Evolutionary conservation across 2,329 filamentous ascomycete species (phyloP).

Genomic region (Ceratocystis diversiconidia): DNA sequence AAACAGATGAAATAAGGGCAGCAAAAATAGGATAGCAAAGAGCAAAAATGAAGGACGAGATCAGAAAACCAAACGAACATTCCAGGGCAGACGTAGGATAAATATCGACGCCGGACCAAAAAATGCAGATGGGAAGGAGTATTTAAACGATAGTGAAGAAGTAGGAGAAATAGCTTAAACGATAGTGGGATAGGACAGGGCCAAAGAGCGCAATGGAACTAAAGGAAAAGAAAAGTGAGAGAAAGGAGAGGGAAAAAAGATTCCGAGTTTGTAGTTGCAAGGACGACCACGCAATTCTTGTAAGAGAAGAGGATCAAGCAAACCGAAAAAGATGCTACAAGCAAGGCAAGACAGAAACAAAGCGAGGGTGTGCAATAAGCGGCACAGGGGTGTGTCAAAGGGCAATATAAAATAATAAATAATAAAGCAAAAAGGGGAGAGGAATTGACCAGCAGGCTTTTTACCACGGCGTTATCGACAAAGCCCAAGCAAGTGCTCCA

Average conservation of each 20-base stretch:
- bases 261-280: slow-evolving; percentile 1
- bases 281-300: slow-evolving; percentile 9
- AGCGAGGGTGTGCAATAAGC: not conserved
- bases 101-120: not conserved
- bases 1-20: not conserved
- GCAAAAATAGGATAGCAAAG: not conserved
- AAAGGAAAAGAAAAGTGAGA: not conserved
- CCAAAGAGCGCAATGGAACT: not conserved
- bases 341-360: slow-evolving; percentile 5
- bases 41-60: slow-evolving; percentile 4
- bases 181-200: slow-evolving; percentile 1
- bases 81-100: not conserved
- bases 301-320: slow-evolving; percentile 11
- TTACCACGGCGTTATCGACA: not conserved
- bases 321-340: slow-evolving; percentile 8
- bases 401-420: not conserved
- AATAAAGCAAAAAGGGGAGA: slow-evolving; percentile 1
- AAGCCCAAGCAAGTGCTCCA: not conserved
- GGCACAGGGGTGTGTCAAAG: not conserved
- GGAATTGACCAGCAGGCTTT: not conserved
- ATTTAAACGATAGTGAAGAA: slow-evolving; percentile 5
- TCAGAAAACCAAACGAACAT: not conserved
- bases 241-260: not conserved
- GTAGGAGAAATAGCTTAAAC: slow-evolving; percentile 6
- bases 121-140: not conserved